These are phyloP conservation scores for Aspergillus latus DNA, from an alignment of 2,329 filamentous ascomycete genomes.

Conservation along the genomic window DNA sequence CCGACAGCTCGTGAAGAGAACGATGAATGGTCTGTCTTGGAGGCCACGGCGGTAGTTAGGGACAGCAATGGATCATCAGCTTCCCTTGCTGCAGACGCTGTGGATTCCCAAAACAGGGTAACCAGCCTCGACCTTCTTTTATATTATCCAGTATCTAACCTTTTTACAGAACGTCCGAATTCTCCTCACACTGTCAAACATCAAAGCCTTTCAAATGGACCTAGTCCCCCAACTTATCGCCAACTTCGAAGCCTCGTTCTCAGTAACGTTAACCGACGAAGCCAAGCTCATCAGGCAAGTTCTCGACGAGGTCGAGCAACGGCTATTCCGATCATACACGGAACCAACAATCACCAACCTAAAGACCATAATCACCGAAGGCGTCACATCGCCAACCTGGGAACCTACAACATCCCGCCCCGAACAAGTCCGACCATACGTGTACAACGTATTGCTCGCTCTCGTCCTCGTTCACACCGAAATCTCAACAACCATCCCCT, in stretches of 20 bases:
- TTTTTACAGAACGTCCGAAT: constrained; percentile 77
- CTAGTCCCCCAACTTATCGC: constrained; percentile 85
- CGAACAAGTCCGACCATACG: constrained; percentile 76
- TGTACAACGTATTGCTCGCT: constrained; percentile 80
- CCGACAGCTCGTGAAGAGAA: constrained; percentile 62
- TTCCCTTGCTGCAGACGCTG: constrained; percentile 48
- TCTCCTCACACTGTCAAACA: constrained; percentile 89
- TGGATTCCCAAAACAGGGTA: constrained; percentile 56
- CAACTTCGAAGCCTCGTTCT: constrained; percentile 91
- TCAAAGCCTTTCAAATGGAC: constrained; percentile 76
- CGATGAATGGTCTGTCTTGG: constrained; percentile 54
- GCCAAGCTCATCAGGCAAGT: constrained; percentile 89
- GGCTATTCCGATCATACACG: constrained; percentile 90
- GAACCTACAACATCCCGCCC: constrained; percentile 61
- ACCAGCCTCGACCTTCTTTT: constrained; percentile 17
- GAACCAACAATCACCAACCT: constrained; percentile 70
- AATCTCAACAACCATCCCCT: constrained; percentile 71
- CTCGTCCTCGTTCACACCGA: constrained; percentile 92
- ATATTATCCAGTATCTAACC: constrained; percentile 4
- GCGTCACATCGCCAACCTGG: constrained; percentile 73
- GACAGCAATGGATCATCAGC: constrained; percentile 38
- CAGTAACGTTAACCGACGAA: constrained; percentile 91
- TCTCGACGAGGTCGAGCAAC: constrained; percentile 82
- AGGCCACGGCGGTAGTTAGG: constrained; percentile 30
- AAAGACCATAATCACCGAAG: constrained; percentile 67